Base-by-base conservation (phyloP, 108 stramenopile species). In the Parietichytrium sp. region DNA sequence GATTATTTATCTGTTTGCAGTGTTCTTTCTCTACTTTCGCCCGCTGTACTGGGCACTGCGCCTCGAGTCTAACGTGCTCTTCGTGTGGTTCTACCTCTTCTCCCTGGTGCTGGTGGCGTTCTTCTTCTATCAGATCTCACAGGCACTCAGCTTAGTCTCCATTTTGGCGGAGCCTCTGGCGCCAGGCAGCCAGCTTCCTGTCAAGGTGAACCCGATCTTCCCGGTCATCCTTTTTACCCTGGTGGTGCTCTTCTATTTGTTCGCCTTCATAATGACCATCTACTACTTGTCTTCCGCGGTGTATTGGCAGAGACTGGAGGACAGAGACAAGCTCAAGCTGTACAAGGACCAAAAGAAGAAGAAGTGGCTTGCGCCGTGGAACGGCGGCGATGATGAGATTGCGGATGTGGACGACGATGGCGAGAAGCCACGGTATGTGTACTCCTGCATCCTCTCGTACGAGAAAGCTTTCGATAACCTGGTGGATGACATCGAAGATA, bases 61-160 rank as follows among this genome's bases (percentile, higher is more conserved):
- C 45, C 61, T 72, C 33, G 61, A 72, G 20, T 72, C 61, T 10
- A 72, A 72, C 61, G 61, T 72, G 33, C 61, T 72, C 61, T 72
- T 72, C 3, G 45, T 72, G 38, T 72, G 61, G 61, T 72, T 42
- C n/a, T 72, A 72, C 61, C 36, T 72, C 33, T 45, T 72, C 38
- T 45, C 45, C 20, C 38, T 72, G 6, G 61, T 42, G 42, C 42
- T 72, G 20, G 36, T 72, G 36, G 61, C 61, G 42, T 42, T 72
- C 61, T 72, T 72, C 45, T 33, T 33, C 2, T 72, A 45, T 2
- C 18, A 45, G 42, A 33, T 72, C 61, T 72, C 61, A 12, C 61
- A 72, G 33, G 61, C 61, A 15, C 61, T 72, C 29, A 42, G 61
- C 61, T 42, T 72, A 6, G 61, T 72, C 13, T 45, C 38, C 20